Base-by-base conservation (phyloP, 768 basidiomycete genomes). In the Sporobolomyces phaffii region DNA sequence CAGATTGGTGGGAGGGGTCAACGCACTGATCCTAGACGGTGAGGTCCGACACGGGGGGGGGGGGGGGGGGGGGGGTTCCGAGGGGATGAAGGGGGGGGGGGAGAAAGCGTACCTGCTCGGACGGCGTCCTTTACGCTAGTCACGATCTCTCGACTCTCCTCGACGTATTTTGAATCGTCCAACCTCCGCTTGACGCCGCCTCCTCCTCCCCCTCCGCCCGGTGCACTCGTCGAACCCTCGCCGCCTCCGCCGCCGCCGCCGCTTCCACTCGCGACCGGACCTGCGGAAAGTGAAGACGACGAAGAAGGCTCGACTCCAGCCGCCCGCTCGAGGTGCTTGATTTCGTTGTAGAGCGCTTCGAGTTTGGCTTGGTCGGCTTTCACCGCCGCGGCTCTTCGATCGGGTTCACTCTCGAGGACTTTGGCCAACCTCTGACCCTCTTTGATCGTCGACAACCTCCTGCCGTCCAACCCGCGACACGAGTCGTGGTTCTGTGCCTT, bases 401-500 rank as follows among this genome's bases (percentile, higher is more conserved):
- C 84, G 0, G 90, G 87, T 73, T 91, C 91, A 28, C 83, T 82
- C 75, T 92, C 91, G 69, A 97, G 83, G 76, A 92, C 90, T 68
- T 88, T 86, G 0, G 88, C 89, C 45, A 94, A 91, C 92, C 87
- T 88, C 78, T 96, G 90, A 1, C 94, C 96, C 73, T 97, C 92
- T 78, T 97, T 96, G 75, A 99, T 85, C 0, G 94, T 96, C 74
- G 89, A 90, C 31, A 99, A 80, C 68, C 92, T 81, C 54, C 94
- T 80, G 2, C 94, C 94, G 64, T 83, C 91, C 41, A 99, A 82
- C 76, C 98, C 96, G 52, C 96, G 52, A 51, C 75, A 75, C 8
- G 49, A 56, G 76, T 98, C 93, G 8, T 56, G 65, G 77, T 92
- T 93, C 78, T 82, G 92, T 28, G 91, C 91, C 81, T 91, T 91